A percentile compares a stretch with the other conserved stretches of the same genome.
Evolutionary conservation across 2,329 filamentous ascomycete genomes (phyloP).

Genomic region (Bimuria novae-zelandiae): DNA sequence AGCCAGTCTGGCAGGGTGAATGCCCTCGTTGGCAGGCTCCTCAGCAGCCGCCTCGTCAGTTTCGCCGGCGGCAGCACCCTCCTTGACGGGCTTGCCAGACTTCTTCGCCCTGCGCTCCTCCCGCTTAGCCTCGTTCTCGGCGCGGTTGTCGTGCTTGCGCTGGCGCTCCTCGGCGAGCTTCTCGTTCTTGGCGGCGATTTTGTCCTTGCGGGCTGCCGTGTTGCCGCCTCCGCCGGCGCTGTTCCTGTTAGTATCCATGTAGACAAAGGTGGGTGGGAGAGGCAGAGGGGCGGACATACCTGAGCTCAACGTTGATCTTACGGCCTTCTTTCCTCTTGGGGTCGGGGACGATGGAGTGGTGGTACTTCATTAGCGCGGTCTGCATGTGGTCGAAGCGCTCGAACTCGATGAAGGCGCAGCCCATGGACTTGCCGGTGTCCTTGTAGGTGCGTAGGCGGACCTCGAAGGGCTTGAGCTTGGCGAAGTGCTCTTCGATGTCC

Average conservation of each 20-base stretch:
- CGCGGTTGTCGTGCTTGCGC: slow-evolving; percentile 54
- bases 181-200: slow-evolving; percentile 83
- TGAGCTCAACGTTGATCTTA: slow-evolving; percentile 91
- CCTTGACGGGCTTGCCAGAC: slow-evolving; percentile 27
- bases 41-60: slow-evolving; percentile 15
- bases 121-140: slow-evolving; percentile 48
- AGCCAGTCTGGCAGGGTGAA: slow-evolving; percentile 45
- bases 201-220: slow-evolving; percentile 70
- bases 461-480: slow-evolving; percentile 69
- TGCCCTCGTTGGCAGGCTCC: slow-evolving; percentile 31
- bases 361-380: slow-evolving; percentile 86
- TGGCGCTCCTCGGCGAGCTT: slow-evolving; percentile 75
- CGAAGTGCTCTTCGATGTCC: slow-evolving; percentile 75
- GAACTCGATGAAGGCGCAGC: slow-evolving; percentile 74
- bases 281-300: slow-evolving; percentile 55
- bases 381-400: slow-evolving; percentile 86
- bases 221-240: slow-evolving; percentile 87
- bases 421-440: slow-evolving; percentile 43
- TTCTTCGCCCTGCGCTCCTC: slow-evolving; percentile 48
- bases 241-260: slow-evolving; percentile 8
- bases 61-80: slow-evolving; percentile 13
- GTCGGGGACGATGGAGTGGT: slow-evolving; percentile 77
- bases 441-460: slow-evolving; percentile 60
- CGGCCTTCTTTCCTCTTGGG: slow-evolving; percentile 62
- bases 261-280: not conserved